Percentiles rank a stretch among this genome's conserved stretches.
Conservation (phyloP, 345 rosid genomes). For the Excoecaria agallocha region DNA sequence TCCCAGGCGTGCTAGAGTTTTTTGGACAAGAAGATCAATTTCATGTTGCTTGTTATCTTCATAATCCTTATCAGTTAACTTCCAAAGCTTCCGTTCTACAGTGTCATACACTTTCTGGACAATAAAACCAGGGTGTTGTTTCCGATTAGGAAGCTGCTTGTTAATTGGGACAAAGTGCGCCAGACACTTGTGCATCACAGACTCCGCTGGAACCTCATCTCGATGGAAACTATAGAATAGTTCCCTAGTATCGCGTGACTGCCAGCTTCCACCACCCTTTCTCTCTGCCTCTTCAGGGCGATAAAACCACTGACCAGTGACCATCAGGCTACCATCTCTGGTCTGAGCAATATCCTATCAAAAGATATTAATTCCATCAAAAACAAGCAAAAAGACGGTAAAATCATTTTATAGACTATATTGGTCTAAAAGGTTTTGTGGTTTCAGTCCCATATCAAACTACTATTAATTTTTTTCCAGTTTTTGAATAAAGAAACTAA, state of each 20-base stretch:
- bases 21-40: slow-evolving; percentile 73
- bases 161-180: slow-evolving; percentile 87
- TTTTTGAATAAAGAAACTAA: not conserved
- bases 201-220: slow-evolving; percentile 93
- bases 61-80: slow-evolving; percentile 71
- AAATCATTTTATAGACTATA: not conserved
- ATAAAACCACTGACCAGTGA: slow-evolving; percentile 96
- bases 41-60: slow-evolving; percentile 71
- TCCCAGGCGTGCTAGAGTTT: slow-evolving; percentile 57
- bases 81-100: slow-evolving; percentile 60
- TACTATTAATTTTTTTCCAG: not conserved
- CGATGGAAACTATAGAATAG: slow-evolving; percentile 94
- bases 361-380: slow-evolving; percentile 17
- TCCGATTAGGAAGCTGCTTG: slow-evolving; percentile 81
- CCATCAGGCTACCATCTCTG: slow-evolving; percentile 62
- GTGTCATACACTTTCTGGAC: slow-evolving; percentile 82
- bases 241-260: slow-evolving; percentile 75
- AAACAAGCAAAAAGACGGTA: not conserved
- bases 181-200: slow-evolving; percentile 96
- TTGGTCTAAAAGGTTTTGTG: too few species aligned
- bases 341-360: slow-evolving; percentile 73
- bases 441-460: not conserved
- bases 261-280: slow-evolving; percentile 96
- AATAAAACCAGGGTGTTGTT: slow-evolving; percentile 85
- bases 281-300: slow-evolving; percentile 97